These are phyloP conservation scores for Chrysochromulina tobinii DNA, from an alignment of 78 protist genomes.

Conservation along the genomic window DNA sequence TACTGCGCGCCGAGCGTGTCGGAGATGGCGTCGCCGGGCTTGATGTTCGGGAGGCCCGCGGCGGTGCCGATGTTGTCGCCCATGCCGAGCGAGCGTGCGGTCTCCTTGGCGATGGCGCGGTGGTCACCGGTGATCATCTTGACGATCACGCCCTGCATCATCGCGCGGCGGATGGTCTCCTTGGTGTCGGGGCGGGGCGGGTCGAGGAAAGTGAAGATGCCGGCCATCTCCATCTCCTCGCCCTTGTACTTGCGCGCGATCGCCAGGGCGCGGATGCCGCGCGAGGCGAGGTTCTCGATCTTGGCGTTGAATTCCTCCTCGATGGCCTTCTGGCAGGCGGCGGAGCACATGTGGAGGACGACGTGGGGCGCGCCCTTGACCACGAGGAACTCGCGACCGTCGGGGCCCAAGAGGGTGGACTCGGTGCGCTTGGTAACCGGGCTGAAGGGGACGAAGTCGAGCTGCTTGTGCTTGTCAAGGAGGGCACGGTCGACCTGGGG, in stretches of 20 bases:
- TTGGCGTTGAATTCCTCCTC: not conserved
- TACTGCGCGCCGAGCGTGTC: not conserved
- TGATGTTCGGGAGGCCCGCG: too few relatives aligned
- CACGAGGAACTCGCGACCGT: not conserved
- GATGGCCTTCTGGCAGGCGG: not conserved
- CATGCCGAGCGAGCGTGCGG: not conserved
- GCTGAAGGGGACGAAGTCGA: not conserved
- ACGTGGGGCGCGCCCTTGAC: constrained; percentile 67
- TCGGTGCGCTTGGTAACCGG: not conserved
- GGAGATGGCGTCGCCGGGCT: too few relatives aligned
- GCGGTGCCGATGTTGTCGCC: not conserved
- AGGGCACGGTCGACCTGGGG: not conserved
- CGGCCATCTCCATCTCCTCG: not conserved
- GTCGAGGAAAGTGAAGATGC: not conserved
- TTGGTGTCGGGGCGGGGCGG: not conserved
- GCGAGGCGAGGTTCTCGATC: not conserved
- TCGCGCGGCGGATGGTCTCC: not conserved
- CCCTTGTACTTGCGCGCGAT: not conserved
- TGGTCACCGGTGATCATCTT: not conserved
- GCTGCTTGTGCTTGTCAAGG: not conserved
- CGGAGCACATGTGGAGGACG: constrained; percentile 68
- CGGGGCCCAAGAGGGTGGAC: not conserved
- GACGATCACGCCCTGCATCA: not conserved
- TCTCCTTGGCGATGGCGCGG: not conserved
- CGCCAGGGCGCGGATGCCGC: not conserved